Percentiles rank a stretch among this genome's conserved stretches.
Evolutionary conservation across 1,284 basidiomycete genomes (phyloP).

Genomic region (Cryptococcus maquisensis): DNA sequence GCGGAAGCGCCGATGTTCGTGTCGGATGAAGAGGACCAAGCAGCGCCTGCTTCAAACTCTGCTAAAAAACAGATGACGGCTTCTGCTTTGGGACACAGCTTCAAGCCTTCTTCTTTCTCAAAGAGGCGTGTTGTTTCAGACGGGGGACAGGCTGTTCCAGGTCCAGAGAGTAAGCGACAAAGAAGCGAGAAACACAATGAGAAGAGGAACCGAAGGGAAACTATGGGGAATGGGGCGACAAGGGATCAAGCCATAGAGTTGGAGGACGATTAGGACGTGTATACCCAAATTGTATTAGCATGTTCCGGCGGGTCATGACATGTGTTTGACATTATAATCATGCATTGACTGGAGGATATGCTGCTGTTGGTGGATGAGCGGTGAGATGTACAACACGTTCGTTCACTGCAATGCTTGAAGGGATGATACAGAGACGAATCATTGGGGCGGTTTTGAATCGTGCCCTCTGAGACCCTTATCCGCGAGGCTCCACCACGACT

Average conservation of each 20-base stretch:
- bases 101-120: too few species aligned
- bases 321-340: background rate
- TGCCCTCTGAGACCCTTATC: constrained; percentile 24
- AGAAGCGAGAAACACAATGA: too few species aligned
- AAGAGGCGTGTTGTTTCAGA: too few species aligned
- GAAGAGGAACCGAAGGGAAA: background rate
- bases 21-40: too few species aligned
- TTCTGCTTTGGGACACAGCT: too few species aligned
- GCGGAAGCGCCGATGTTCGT: too few species aligned
- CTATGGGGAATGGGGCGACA: background rate
- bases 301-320: too few species aligned
- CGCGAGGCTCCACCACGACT: constrained; percentile 64
- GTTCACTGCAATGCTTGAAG: background rate
- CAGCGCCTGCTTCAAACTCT: too few species aligned
- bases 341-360: background rate
- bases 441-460: constrained; percentile 7
- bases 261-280: background rate
- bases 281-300: too few species aligned
- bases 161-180: too few species aligned
- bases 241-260: background rate
- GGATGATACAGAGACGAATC: background rate
- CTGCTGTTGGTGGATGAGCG: background rate
- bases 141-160: too few species aligned
- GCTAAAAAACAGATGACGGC: too few species aligned
- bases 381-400: background rate